Evolutionary conservation across 768 basidiomycete genomes (phyloP), one percentile per base, ranked within the genome.

Genomic region (Crepidotus variabilis): DNA sequence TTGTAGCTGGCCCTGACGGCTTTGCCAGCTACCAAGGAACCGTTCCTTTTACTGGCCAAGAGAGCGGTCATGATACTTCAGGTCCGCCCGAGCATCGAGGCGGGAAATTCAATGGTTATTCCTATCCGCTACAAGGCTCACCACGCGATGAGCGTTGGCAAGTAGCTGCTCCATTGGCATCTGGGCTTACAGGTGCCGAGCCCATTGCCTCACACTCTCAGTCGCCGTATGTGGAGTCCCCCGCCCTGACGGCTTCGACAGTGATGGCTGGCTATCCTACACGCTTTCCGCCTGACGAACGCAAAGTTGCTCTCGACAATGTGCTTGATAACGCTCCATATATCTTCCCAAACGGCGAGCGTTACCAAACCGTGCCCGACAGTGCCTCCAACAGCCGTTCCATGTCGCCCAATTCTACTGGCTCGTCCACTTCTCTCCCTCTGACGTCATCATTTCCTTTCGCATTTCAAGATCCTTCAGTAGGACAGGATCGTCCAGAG

Each of bases 381-480:
- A 64, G 62, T 51, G 49, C 63, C 23, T 62, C 69, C 13, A 76
- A 74, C 57, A 89, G 86, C 67, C 85, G 89, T 50, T 88, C 89
- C 16, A 77, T 88, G 61, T 90, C 89, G 6, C 87, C 88, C 36
- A 78, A 80, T 20, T 85, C 88, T 1, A 84, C 65, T 16, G 75
- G 77, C 52, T 81, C 85, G 8, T 76, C 83, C 7, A 82, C 87
- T 24, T 82, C 87, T 39, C 79, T 85, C 45, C 79, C 84, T 56
- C 72, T 88, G 65, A 81, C 85, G 58, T 79, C 87, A 57, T 77
- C 86, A 2, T 89, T 86, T 65, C 85, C 80, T 60, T 88, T 88
- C 60, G 72, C 80, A 2, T 88, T 86, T 65, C 74, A 82, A 36
- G 85, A 87, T 52, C 73, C 74, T 35, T 56, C 78, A 50, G 68